These are phyloP conservation scores for Coprinopsis cinerea DNA, from an alignment of 768 basidiomycete genomes.

Conservation along the genomic window DNA sequence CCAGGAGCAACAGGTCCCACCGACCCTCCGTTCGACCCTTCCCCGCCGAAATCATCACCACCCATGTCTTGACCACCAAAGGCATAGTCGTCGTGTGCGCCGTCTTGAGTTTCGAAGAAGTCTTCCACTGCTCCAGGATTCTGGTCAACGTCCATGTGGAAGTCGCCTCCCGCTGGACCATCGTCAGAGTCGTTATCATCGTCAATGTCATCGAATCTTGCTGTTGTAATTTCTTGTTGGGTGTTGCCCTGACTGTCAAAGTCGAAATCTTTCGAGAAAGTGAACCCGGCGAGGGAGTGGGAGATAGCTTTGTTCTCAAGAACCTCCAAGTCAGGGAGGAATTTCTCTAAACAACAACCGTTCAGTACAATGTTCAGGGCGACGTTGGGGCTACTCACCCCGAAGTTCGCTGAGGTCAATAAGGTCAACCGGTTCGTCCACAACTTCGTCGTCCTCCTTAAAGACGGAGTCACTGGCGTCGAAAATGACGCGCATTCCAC, in stretches of 20 bases:
- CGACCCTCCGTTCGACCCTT: slow-evolving; percentile 37
- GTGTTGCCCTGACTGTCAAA: slow-evolving; percentile 34
- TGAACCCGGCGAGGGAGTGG: slow-evolving; percentile 74
- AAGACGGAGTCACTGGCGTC: slow-evolving; percentile 91
- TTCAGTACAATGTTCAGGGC: slow-evolving; percentile 1
- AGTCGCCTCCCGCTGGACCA: slow-evolving; percentile 36
- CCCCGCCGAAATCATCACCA: slow-evolving; percentile 34
- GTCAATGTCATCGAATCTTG: slow-evolving; percentile 44
- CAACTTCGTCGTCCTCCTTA: slow-evolving; percentile 73
- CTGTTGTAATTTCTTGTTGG: slow-evolving; percentile 52
- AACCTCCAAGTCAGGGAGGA: slow-evolving; percentile 62
- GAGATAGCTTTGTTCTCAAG: slow-evolving; percentile 72
- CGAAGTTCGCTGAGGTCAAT: slow-evolving; percentile 61
- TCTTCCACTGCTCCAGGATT: slow-evolving; percentile 21
- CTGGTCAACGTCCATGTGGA: slow-evolving; percentile 18
- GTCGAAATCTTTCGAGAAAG: slow-evolving; percentile 60
- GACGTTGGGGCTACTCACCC: slow-evolving; percentile 33
- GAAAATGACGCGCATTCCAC: slow-evolving; percentile 86
- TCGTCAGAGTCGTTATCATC: slow-evolving; percentile 34
- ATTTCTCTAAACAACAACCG: slow-evolving; percentile 43
- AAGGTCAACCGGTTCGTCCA: slow-evolving; percentile 63
- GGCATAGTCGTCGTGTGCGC: slow-evolving; percentile 33
- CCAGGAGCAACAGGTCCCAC: slow-evolving; percentile 31
- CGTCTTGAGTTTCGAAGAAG: slow-evolving; percentile 36
- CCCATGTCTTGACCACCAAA: slow-evolving; percentile 32